phyloP scores from a whole-genome alignment of 2,329 filamentous ascomycete genomes.

The Hirsutella thompsonii region DNA sequence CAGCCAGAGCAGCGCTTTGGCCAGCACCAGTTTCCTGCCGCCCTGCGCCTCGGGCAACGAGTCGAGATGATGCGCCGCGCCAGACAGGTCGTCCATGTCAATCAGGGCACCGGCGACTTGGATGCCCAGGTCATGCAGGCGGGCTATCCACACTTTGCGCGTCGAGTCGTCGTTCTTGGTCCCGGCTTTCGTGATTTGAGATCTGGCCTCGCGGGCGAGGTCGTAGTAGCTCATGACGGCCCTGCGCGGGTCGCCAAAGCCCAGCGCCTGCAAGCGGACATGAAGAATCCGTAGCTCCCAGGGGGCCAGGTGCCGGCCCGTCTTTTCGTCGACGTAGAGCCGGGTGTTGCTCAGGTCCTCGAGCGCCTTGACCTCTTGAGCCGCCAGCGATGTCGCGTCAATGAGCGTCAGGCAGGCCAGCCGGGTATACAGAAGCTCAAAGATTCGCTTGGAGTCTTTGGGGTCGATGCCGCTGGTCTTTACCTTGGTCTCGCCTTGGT shows the following conservation, averaged over 20 bases:
- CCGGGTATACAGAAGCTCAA: slow-evolving; percentile 67
- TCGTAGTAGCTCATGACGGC: slow-evolving; percentile 88
- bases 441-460: slow-evolving; percentile 52
- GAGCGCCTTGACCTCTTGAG: slow-evolving; percentile 50
- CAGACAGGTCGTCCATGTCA: slow-evolving; percentile 79
- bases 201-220: slow-evolving; percentile 64
- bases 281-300: slow-evolving; percentile 79
- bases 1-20: slow-evolving; percentile 58
- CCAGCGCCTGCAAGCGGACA: slow-evolving; percentile 73
- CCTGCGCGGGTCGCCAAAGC: slow-evolving; percentile 71
- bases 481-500: slow-evolving; percentile 4
- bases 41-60: slow-evolving; percentile 32
- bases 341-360: slow-evolving; percentile 45
- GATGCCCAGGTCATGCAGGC: slow-evolving; percentile 65
- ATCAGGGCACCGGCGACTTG: slow-evolving; percentile 54
- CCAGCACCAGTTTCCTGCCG: slow-evolving; percentile 28
- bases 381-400: slow-evolving; percentile 56
- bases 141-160: slow-evolving; percentile 52
- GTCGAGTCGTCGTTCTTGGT: slow-evolving; percentile 36
- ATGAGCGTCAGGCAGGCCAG: slow-evolving; percentile 73
- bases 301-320: slow-evolving; percentile 56
- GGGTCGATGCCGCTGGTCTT: slow-evolving; percentile 23
- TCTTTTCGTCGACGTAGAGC: slow-evolving; percentile 42
- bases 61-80: slow-evolving; percentile 61
- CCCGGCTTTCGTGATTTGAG: slow-evolving; percentile 36